Conservation (phyloP, 345 rosid genomes). For the Citrus maxima region DNA sequence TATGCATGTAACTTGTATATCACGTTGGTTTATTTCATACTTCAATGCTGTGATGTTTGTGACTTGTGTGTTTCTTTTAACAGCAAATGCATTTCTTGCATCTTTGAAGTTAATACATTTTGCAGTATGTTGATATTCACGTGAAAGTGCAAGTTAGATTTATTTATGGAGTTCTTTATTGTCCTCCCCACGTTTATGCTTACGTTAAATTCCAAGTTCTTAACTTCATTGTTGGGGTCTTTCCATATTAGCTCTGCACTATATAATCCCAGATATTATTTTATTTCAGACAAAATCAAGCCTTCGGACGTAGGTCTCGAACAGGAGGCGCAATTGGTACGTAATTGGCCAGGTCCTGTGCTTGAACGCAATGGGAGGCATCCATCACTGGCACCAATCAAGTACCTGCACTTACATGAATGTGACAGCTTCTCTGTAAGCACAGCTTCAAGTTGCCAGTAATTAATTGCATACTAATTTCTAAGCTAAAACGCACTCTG, state of each 20-base stretch:
- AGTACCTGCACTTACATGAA: slow-evolving; percentile 82
- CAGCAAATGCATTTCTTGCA: background rate
- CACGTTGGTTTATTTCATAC: background rate
- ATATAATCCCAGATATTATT: slow-evolving; percentile 12
- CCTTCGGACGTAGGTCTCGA: slow-evolving; percentile 97
- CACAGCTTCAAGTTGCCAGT: slow-evolving; percentile 10
- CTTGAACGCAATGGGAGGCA: slow-evolving; percentile 65
- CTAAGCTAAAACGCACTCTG: background rate
- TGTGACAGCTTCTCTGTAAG: slow-evolving; percentile 94
- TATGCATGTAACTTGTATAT: background rate
- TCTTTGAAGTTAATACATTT: background rate
- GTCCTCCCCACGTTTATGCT: background rate
- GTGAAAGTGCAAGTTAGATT: background rate
- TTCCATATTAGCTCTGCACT: background rate
- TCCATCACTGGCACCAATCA: slow-evolving; percentile 67
- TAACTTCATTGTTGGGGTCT: background rate
- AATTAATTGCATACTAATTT: background rate
- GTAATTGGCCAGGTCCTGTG: slow-evolving; percentile 54
- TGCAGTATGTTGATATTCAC: background rate
- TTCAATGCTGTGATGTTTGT: background rate
- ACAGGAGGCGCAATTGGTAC: slow-evolving; percentile 82
- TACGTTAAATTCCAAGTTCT: background rate
- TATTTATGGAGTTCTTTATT: background rate
- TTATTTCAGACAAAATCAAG: slow-evolving; percentile 81
- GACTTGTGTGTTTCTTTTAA: background rate